Percentiles rank a stretch among this genome's conserved stretches.
Conservation (phyloP, 768 basidiomycete genomes). For the Epithele typhae region DNA sequence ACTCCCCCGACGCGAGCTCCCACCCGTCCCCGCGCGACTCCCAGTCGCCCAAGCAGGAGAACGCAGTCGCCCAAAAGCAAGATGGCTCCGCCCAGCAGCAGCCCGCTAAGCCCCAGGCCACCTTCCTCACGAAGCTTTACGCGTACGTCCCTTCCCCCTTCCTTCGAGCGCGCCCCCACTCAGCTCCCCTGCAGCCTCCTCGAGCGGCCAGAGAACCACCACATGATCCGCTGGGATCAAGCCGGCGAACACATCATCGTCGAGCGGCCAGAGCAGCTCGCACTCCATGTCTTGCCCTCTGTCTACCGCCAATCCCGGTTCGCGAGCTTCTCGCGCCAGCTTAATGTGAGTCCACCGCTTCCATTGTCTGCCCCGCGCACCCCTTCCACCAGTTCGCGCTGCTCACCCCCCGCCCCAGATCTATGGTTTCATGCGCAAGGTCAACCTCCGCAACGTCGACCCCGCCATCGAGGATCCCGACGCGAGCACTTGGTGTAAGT, state of each 20-base stretch:
- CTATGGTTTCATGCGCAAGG: conserved; percentile 98
- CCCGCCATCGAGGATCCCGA: conserved; percentile 94
- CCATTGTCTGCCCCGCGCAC: conserved; percentile 19
- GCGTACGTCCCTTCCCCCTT: conserved; percentile 51
- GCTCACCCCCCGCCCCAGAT: conserved; percentile 49
- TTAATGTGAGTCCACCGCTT: conserved; percentile 66
- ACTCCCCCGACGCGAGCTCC: conserved; percentile 16
- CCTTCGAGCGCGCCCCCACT: conserved; percentile 13
- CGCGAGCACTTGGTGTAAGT: conserved; percentile 95
- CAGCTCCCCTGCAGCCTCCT: conserved; percentile 51
- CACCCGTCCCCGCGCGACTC: conserved; percentile 18
- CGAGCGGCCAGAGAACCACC: conserved; percentile 89
- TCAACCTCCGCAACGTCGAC: conserved; percentile 93
- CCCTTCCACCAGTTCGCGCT: neutral
- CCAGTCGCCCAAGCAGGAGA: conserved; percentile 31
- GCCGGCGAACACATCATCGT: conserved; percentile 95
- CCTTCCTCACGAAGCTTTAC: conserved; percentile 97
- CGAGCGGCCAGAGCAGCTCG: conserved; percentile 89
- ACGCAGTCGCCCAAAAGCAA: conserved; percentile 26
- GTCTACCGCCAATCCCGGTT: conserved; percentile 97
- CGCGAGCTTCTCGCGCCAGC: conserved; percentile 95
- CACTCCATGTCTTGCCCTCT: conserved; percentile 88
- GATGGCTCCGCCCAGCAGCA: conserved; percentile 42
- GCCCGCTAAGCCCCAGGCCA: conserved; percentile 72
- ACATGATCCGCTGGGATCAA: conserved; percentile 96